Conservation (phyloP, 2,329 filamentous ascomycete genomes). For the Huntiella abstrusa region DNA sequence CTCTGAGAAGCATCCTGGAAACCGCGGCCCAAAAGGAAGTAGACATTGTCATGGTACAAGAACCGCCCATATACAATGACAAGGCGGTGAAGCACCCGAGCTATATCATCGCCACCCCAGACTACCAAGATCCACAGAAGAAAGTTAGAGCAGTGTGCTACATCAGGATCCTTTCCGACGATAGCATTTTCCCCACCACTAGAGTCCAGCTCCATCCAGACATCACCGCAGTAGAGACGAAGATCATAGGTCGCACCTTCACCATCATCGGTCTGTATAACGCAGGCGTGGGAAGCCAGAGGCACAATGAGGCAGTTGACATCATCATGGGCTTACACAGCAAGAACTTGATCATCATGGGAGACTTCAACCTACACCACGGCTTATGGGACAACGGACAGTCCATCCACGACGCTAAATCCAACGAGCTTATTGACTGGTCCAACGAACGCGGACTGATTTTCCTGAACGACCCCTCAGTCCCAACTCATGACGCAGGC, state of each 20-base stretch:
- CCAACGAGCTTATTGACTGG: neutral
- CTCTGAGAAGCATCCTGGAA: neutral
- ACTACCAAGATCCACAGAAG: neutral
- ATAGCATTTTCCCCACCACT: neutral
- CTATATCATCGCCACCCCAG: neutral
- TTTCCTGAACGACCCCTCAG: neutral
- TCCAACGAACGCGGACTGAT: neutral
- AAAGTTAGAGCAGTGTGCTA: neutral
- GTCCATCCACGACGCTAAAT: neutral
- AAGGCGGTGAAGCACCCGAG: neutral
- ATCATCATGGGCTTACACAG: neutral
- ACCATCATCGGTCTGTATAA: neutral
- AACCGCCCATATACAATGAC: neutral
- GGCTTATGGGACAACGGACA: neutral
- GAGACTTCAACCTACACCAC: neutral
- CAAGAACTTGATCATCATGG: neutral
- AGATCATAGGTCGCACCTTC: no score
- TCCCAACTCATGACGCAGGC: neutral
- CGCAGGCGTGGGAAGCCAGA: neutral
- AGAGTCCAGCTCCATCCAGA: neutral
- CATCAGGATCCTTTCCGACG: neutral
- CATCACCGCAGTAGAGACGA: neutral
- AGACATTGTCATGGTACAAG: slow-evolving; percentile 1
- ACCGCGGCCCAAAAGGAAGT: neutral
- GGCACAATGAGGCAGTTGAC: neutral